phyloP scores from a whole-genome alignment of 1,139 yeast species.

The Trichomonascaceae sp. region DNA sequence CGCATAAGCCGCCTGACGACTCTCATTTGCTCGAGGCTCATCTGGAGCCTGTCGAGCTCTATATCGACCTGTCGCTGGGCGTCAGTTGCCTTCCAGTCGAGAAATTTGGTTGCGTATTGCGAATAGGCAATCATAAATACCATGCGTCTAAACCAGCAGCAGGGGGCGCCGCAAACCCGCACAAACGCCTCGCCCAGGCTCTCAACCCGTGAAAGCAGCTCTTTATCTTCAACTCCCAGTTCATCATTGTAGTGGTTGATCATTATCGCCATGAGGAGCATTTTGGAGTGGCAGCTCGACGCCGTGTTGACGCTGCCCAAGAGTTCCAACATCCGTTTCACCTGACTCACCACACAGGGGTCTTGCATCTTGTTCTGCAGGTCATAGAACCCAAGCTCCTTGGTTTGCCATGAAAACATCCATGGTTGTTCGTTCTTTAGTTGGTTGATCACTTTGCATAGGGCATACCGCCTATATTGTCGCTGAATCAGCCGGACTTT shows the following conservation, averaged over 20 bases:
- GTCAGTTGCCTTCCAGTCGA: constrained; percentile 13
- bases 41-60: constrained; percentile 6
- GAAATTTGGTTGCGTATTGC: constrained; percentile 11
- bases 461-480: constrained; percentile 10
- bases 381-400: constrained; percentile 4
- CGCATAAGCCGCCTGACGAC: constrained; percentile 5
- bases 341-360: constrained; percentile 6
- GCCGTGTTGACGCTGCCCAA: constrained; percentile 12
- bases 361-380: constrained; percentile 9
- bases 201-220: constrained; percentile 8
- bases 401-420: constrained; percentile 11
- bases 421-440: constrained; percentile 10
- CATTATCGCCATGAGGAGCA: constrained; percentile 16
- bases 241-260: constrained; percentile 7
- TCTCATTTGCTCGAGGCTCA: constrained; percentile 4
- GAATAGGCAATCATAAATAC: constrained; percentile 14
- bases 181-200: constrained; percentile 13
- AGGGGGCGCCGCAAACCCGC: constrained; percentile 10
- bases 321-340: constrained; percentile 10
- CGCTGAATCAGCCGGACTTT: constrained; percentile 7
- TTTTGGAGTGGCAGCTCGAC: constrained; percentile 15
- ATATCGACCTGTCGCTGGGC: constrained; percentile 9
- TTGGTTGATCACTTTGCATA: constrained; percentile 6
- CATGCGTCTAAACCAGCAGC: constrained; percentile 11
- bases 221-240: background rate